phyloP scores from a whole-genome alignment of 352 stramenopile genomes.

The Blastocystis sp. region DNA sequence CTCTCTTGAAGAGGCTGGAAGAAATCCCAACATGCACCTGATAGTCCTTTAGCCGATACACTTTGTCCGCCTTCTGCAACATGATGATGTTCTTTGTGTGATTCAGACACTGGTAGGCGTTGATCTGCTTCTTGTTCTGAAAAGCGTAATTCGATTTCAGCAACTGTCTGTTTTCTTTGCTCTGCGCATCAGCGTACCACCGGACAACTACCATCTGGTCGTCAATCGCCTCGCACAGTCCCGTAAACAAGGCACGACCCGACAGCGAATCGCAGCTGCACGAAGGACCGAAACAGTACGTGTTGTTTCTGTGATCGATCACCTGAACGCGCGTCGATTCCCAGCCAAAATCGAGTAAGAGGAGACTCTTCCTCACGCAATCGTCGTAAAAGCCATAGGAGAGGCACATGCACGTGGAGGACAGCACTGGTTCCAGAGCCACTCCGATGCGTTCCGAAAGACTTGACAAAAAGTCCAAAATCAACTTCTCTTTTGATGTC shows the following conservation, averaged over 20 bases:
- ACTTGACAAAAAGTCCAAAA: conserved; percentile 5
- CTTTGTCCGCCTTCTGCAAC: background rate
- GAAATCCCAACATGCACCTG: conserved; percentile 8
- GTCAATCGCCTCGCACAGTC: background rate
- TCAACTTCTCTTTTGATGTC: background rate
- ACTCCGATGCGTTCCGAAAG: background rate
- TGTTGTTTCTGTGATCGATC: background rate
- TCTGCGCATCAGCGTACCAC: background rate
- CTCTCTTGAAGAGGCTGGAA: background rate
- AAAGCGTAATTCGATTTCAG: conserved; percentile 31
- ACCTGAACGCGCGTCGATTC: conserved; percentile 18
- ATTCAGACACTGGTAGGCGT: conserved; percentile 11
- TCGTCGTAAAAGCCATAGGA: conserved; percentile 62
- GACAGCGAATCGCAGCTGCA: conserved; percentile 5
- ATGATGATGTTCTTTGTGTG: conserved; percentile 10
- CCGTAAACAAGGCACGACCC: background rate
- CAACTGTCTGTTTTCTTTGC: background rate
- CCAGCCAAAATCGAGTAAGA: conserved; percentile 51
- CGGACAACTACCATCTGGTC: conserved; percentile 1
- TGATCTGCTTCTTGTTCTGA: conserved; percentile 28
- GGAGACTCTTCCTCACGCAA: conserved; percentile 9
- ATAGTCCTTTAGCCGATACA: background rate
- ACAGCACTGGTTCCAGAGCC: conserved; percentile 8
- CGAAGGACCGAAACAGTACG: background rate
- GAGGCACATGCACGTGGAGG: conserved; percentile 27